Percentiles rank a stretch among this genome's conserved stretches.
Evolutionary conservation across 495 filamentous ascomycete genomes (phyloP).

Genomic region (Trichoderma gamsii): DNA sequence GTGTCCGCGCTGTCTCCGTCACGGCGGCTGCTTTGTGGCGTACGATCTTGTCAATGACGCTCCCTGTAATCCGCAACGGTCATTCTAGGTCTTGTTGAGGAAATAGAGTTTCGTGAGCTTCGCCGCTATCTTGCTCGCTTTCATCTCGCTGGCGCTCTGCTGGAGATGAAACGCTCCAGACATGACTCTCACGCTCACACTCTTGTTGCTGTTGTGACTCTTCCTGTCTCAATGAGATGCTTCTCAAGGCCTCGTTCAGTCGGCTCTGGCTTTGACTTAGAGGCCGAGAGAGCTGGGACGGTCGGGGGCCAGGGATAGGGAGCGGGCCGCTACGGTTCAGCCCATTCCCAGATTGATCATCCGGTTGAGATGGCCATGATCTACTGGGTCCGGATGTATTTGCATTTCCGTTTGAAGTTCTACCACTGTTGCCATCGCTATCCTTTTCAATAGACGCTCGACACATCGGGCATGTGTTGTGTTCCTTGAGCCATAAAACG

Average conservation of each 20-base stretch:
- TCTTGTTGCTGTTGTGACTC: background rate
- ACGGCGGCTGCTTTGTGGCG: slow-evolving; percentile 24
- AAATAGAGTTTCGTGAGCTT: slow-evolving; percentile 16
- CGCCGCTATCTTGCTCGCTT: background rate
- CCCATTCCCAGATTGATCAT: background rate
- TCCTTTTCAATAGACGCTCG: slow-evolving; percentile 59
- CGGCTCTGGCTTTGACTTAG: slow-evolving; percentile 10
- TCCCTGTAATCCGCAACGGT: slow-evolving; percentile 20
- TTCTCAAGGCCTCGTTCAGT: slow-evolving; percentile 14
- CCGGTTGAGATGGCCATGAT: background rate
- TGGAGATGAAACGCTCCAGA: background rate
- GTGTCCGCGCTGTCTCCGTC: slow-evolving; percentile 18
- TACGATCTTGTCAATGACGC: slow-evolving; percentile 22
- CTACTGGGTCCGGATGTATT: background rate
- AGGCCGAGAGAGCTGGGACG: background rate
- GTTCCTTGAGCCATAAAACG: slow-evolving; percentile 71
- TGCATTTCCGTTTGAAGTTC: slow-evolving; percentile 20
- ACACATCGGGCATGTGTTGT: slow-evolving; percentile 89
- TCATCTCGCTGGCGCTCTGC: background rate
- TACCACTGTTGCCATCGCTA: slow-evolving; percentile 20
- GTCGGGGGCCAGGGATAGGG: background rate
- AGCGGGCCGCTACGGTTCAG: background rate
- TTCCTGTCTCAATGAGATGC: background rate
- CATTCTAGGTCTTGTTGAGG: slow-evolving; percentile 19
- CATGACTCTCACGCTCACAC: background rate